These are phyloP conservation scores for Brettanomyces nanus DNA, from an alignment of 805 yeast species.

Conservation along the genomic window DNA sequence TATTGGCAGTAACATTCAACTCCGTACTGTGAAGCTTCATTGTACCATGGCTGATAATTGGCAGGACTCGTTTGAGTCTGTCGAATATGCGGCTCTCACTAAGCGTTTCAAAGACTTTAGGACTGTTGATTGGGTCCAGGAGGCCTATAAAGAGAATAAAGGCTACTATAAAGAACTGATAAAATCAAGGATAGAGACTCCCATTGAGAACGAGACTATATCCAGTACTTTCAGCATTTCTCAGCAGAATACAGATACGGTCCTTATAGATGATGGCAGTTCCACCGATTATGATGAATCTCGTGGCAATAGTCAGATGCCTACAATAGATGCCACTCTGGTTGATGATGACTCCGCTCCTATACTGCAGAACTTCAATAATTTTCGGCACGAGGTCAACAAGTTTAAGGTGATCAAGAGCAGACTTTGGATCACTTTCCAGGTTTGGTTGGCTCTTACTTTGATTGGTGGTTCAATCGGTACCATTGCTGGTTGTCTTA, in stretches of 20 bases:
- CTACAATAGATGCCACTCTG: no score
- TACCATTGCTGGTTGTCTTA: conserved; percentile 70
- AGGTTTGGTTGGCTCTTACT: conserved; percentile 69
- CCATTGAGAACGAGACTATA: conserved; percentile 2
- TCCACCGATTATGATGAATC: background rate
- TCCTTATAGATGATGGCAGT: background rate
- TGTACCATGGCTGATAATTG: no score
- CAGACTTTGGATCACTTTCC: conserved; percentile 26
- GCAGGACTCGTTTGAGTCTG: conserved; percentile 14
- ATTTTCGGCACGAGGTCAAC: no score
- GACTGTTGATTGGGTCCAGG: conserved; percentile 68
- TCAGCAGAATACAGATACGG: conserved; percentile 4
- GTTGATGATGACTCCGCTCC: no score
- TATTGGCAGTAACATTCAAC: no score
- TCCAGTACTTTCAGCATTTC: no score
- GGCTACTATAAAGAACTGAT: conserved; percentile 17
- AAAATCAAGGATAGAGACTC: conserved; percentile 4
- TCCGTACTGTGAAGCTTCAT: no score
- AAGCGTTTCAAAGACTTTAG: conserved; percentile 50
- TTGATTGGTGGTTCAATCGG: conserved; percentile 75
- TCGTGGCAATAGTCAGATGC: background rate
- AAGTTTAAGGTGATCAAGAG: background rate
- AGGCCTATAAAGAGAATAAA: conserved; percentile 42
- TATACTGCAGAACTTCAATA: background rate
- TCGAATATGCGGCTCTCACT: conserved; percentile 17